Percentiles rank a stretch among this genome's conserved stretches.
Conservation (phyloP, 345 rosid genomes). For the Corymbia maculata region DNA sequence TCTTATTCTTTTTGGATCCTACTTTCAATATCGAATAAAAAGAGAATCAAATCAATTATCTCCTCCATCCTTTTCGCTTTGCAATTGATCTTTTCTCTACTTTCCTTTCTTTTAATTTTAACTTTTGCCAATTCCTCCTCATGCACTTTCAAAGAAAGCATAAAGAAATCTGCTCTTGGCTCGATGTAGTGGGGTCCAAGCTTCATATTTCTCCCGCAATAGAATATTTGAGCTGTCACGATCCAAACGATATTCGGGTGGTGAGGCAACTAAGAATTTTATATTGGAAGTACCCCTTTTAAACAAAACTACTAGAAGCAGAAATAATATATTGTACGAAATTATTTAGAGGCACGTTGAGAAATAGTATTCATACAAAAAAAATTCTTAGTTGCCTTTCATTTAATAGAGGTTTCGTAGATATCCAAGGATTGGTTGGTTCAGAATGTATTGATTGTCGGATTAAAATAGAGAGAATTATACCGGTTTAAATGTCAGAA, state of each 20-base stretch:
- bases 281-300: background rate
- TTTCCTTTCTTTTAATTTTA: no score
- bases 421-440: background rate
- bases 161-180: background rate
- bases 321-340: background rate
- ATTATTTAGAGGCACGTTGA: background rate
- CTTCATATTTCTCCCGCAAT: background rate
- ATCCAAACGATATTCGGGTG: background rate
- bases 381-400: background rate
- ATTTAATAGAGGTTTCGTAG: background rate
- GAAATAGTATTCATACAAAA: background rate
- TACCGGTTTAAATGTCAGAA: background rate
- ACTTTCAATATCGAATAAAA: background rate
- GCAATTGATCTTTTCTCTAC: no score
- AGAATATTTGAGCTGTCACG: background rate
- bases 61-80: background rate
- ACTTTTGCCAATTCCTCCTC: background rate
- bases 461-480: background rate
- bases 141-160: background rate
- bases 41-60: background rate
- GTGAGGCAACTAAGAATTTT: background rate
- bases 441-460: background rate
- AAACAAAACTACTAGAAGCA: background rate
- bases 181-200: background rate
- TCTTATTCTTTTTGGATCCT: no score